A percentile compares a stretch with the other conserved stretches of the same genome.
These are phyloP conservation scores for Rubus parviflorus DNA, from an alignment of 306 rosid genomes.

Conservation along the genomic window DNA sequence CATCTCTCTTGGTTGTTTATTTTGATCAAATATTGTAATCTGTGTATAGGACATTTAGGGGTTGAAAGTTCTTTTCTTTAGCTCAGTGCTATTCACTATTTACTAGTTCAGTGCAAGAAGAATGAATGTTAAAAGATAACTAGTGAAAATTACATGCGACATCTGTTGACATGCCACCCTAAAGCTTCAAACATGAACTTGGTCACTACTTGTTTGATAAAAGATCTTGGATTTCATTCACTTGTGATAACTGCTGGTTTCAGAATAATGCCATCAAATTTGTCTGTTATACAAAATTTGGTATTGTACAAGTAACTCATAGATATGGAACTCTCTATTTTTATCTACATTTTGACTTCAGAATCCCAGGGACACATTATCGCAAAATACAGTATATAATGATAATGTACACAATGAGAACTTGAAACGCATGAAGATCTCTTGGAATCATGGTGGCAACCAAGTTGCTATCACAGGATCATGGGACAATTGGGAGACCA, in stretches of 20 bases:
- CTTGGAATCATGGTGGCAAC: slow-evolving; percentile 70
- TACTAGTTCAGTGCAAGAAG: neutral
- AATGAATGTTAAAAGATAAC: neutral
- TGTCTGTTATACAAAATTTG: neutral
- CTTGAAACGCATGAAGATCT: slow-evolving; percentile 46
- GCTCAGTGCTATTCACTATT: neutral
- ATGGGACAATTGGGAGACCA: slow-evolving; percentile 84
- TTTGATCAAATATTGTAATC: neutral
- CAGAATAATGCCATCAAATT: neutral
- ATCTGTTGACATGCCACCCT: neutral
- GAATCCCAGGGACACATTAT: slow-evolving; percentile 37
- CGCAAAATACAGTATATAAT: slow-evolving; percentile 33
- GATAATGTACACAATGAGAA: slow-evolving; percentile 36
- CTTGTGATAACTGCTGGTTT: neutral
- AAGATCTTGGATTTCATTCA: neutral
- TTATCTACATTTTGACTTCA: slow-evolving; percentile 36
- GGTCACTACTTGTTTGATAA: neutral
- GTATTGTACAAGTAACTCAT: neutral
- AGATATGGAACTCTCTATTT: slow-evolving; percentile 16
- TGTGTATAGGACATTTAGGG: neutral
- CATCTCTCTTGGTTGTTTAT: neutral
- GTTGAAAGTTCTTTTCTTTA: slow-evolving; percentile 17
- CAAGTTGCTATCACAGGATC: slow-evolving; percentile 71
- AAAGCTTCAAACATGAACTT: neutral
- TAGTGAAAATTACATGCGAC: neutral